phyloP scores from a whole-genome alignment of 2,329 filamentous ascomycete genomes.

The Aureobasidium sp. region DNA sequence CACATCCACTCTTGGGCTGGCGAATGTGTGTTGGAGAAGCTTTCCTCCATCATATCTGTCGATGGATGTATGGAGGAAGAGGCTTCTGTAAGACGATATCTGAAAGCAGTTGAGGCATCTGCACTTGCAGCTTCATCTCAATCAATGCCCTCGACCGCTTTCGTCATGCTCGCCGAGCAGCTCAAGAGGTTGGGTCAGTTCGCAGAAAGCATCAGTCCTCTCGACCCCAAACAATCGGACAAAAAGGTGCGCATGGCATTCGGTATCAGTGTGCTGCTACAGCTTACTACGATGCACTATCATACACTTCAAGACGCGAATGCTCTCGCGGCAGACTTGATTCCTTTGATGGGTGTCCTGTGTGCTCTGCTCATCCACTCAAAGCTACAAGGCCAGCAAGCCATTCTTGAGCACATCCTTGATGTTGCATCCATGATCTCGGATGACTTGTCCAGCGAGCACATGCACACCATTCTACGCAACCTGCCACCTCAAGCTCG shows the following conservation, averaged over 20 bases:
- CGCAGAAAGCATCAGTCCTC: neutral
- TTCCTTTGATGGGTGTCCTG: constrained; percentile 23
- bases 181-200: constrained; percentile 8
- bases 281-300: constrained; percentile 34
- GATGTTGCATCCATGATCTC: constrained; percentile 38
- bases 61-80: neutral
- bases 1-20: constrained; percentile 14
- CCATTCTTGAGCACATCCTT: constrained; percentile 35
- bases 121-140: constrained; percentile 2
- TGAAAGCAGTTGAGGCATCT: constrained; percentile 9
- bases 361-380: constrained; percentile 34
- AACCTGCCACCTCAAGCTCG: constrained; percentile 20
- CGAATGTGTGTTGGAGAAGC: neutral
- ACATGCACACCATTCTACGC: constrained; percentile 28
- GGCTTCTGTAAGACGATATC: neutral
- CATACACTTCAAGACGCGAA: constrained; percentile 18
- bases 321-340: neutral
- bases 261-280: constrained; percentile 32
- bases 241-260: constrained; percentile 2
- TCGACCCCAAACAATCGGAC: constrained; percentile 1
- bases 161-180: constrained; percentile 7
- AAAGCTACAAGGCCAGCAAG: constrained; percentile 29
- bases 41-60: neutral
- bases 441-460: constrained; percentile 35
- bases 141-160: neutral